Conservation (phyloP, 2,329 filamentous ascomycete species). For the Pestalotiopsis sp. region DNA sequence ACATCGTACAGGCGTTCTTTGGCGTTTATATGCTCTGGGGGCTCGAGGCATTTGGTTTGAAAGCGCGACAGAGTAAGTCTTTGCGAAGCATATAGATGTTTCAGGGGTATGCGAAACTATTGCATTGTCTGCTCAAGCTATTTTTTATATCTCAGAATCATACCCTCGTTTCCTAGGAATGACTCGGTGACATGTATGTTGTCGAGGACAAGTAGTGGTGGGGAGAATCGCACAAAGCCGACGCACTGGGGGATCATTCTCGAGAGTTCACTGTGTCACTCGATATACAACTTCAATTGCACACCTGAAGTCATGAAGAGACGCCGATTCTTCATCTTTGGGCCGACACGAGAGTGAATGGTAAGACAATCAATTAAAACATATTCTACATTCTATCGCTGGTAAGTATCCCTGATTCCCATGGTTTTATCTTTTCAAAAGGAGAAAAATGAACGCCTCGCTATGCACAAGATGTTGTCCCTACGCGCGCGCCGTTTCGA, state of each 20-base stretch:
- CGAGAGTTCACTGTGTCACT: background rate
- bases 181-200: too few species aligned
- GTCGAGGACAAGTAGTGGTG: background rate
- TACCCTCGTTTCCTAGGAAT: too few species aligned
- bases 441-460: slow-evolving; percentile 6
- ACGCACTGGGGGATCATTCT: background rate
- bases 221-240: background rate
- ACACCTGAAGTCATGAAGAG: too few species aligned
- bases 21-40: background rate
- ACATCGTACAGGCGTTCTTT: background rate
- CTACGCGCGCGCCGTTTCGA: background rate
- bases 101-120: too few species aligned
- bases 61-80: too few species aligned
- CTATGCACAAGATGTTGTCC: slow-evolving; percentile 3
- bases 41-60: background rate
- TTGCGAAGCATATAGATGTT: too few species aligned
- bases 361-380: background rate
- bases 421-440: background rate
- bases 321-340: too few species aligned
- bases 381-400: background rate
- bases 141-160: too few species aligned
- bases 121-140: too few species aligned
- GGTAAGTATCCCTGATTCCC: background rate
- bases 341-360: background rate
- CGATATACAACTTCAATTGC: too few species aligned